Evolutionary conservation across 2,329 filamentous ascomycete genomes (phyloP).

Genomic region (Claviceps africana): DNA sequence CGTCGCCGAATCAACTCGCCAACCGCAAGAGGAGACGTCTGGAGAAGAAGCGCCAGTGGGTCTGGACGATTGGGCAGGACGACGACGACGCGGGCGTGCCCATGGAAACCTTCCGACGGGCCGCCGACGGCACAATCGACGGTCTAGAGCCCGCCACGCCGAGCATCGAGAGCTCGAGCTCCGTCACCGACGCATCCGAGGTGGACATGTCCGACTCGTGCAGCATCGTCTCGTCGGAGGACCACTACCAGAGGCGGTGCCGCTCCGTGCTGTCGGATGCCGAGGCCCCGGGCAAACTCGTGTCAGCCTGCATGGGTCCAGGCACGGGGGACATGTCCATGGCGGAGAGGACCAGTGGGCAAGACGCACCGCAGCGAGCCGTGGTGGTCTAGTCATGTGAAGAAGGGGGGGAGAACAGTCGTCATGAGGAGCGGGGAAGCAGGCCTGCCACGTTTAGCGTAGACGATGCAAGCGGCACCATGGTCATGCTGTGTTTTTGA

Average conservation of each 20-base stretch:
- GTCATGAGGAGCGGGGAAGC: no score
- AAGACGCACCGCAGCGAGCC: no score
- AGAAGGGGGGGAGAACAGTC: no score
- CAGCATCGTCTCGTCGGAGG: conserved; percentile 25
- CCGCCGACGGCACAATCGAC: conserved; percentile 1
- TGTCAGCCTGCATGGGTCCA: no score
- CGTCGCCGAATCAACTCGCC: conserved; percentile 27
- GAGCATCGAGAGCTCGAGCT: conserved; percentile 25
- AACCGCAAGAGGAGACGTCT: conserved; percentile 38
- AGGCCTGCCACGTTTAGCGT: no score
- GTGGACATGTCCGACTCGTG: conserved; percentile 36
- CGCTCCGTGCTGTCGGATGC: conserved; percentile 11
- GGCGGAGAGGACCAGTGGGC: no score
- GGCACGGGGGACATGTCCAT: no score
- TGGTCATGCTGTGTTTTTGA: no score
- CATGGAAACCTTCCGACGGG: no score
- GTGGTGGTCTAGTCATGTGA: no score
- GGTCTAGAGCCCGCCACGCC: conserved; percentile 24
- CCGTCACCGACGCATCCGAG: conserved; percentile 21
- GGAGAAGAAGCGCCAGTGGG: conserved; percentile 51
- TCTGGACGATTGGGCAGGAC: conserved; percentile 50
- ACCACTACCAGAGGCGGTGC: conserved; percentile 13
- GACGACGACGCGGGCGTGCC: conserved; percentile 30
- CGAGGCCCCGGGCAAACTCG: conserved; percentile 19
- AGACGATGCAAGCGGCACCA: no score